Base-by-base conservation (phyloP, 139 green algal species). In the Haematococcus lacustris region DNA sequence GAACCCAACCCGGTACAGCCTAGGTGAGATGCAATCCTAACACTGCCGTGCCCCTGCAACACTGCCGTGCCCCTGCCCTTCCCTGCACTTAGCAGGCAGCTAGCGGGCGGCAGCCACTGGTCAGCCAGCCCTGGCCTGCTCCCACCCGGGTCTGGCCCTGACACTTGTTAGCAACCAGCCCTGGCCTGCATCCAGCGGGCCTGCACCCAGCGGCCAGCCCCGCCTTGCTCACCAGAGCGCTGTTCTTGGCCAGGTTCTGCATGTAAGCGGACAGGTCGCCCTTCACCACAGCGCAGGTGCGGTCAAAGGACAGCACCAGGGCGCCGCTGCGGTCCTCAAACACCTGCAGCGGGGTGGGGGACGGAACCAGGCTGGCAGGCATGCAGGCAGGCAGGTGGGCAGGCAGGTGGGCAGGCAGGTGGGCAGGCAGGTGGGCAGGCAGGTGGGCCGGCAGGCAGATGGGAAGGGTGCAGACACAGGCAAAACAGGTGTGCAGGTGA, bases 211-310 rank as follows among this genome's bases (percentile, higher is more conserved):
- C n/a, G n/a, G n/a, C n/a, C n/a, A n/a, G n/a, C n/a, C n/a, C n/a
- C n/a, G n/a, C n/a, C n/a, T n/a, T n/a, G n/a, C 60, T 51, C 63
- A 80, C 71, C 41, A 77, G 38, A 28, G 34, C 33, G 51, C 79
- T 25, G 23, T 41, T 30, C 65, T 76, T 79, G 70, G 64, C 73
- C 53, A 77, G 38, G 23, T 78, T 66, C 41, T 82, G 70, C 80
- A 85, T 85, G 80, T 85, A 85, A 32, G 69, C 40, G 13, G 62
- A 43, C 28, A 85, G 35, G 61, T 85, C 80, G 51, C 80, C 80
- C 68, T 85, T 73, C 0, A 7, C 3, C n/a, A 85, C 53, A 0
- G 80, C 80, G 13, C 41, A 28, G 3, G 13, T 23, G 33, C 40
- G 60, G 72, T 82, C 71, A 70, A 82, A 85, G 0, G 71, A 80